Percentiles rank a stretch among this genome's conserved stretches.
Conservation (phyloP, 1,139 yeast species). For the Blastobotrys apis region DNA sequence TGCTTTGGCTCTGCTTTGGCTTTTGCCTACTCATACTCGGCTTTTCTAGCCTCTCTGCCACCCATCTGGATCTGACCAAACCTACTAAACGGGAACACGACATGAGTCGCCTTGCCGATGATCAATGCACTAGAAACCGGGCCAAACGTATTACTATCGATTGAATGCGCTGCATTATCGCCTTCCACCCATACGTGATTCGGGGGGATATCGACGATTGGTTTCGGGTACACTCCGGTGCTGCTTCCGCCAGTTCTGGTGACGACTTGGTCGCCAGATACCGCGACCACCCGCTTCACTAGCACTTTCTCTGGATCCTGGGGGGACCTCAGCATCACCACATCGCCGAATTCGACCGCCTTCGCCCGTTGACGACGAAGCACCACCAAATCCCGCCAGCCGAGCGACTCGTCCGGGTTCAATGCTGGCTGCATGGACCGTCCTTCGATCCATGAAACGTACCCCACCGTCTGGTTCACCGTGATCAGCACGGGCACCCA, state of each 20-base stretch:
- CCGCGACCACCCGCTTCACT: constrained; percentile 72
- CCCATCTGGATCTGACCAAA: constrained; percentile 34
- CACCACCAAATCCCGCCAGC: constrained; percentile 59
- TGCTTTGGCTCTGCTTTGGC: too few species aligned
- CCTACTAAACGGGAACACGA: constrained; percentile 67
- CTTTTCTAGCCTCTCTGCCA: constrained; percentile 35
- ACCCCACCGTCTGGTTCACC: constrained; percentile 65
- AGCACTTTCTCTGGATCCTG: constrained; percentile 65
- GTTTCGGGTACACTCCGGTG: constrained; percentile 59
- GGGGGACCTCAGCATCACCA: constrained; percentile 76
- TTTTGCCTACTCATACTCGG: too few species aligned
- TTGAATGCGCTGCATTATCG: constrained; percentile 72
- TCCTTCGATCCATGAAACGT: constrained; percentile 76
- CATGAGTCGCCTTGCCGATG: constrained; percentile 61
- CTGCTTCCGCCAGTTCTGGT: too few species aligned
- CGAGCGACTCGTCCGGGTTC: constrained; percentile 57
- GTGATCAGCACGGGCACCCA: constrained; percentile 83
- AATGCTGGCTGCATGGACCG: constrained; percentile 86
- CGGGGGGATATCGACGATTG: constrained; percentile 58
- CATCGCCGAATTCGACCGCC: constrained; percentile 57
- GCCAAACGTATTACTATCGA: constrained; percentile 82
- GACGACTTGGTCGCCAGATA: constrained; percentile 62
- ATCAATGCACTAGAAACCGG: constrained; percentile 78
- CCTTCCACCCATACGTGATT: constrained; percentile 95
- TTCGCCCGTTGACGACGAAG: constrained; percentile 59